These are phyloP conservation scores for Apiospora sp. DNA, from an alignment of 2,329 filamentous ascomycete genomes.

Conservation along the genomic window DNA sequence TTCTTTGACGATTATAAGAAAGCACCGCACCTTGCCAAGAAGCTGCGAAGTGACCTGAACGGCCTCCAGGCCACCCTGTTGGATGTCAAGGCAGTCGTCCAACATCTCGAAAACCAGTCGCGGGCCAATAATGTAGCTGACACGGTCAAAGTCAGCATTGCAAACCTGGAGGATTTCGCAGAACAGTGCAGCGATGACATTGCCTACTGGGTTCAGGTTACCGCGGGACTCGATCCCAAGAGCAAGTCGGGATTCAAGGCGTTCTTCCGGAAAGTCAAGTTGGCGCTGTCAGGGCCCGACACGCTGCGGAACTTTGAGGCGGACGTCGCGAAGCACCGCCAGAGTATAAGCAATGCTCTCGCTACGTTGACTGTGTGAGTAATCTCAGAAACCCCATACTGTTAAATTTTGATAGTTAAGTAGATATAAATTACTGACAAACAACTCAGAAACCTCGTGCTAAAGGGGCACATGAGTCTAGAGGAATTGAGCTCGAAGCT, in stretches of 20 bases:
- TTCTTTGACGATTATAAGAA: background rate
- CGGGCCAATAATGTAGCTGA: background rate
- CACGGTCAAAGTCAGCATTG: background rate
- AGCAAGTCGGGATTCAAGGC: background rate
- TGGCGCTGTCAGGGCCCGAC: background rate
- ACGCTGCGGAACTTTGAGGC: constrained; percentile 1
- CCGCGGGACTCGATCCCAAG: background rate
- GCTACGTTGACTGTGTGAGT: background rate
- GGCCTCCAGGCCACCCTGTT: background rate
- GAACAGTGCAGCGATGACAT: background rate
- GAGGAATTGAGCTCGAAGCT: background rate
- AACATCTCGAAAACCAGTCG: background rate
- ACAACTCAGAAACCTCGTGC: background rate
- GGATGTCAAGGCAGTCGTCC: background rate
- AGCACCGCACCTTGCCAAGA: background rate
- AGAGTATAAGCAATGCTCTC: background rate
- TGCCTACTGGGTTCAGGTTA: background rate
- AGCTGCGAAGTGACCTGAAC: background rate
- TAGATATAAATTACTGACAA: background rate
- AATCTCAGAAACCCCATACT: background rate
- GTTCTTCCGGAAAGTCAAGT: background rate
- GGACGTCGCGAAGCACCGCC: background rate
- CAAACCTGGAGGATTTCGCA: background rate
- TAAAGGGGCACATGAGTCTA: background rate
- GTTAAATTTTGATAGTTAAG: too few relatives aligned